Percentiles rank a stretch among this genome's conserved stretches.
These are phyloP conservation scores for Bremia lactucae DNA, from an alignment of 352 stramenopile species.

Conservation along the genomic window DNA sequence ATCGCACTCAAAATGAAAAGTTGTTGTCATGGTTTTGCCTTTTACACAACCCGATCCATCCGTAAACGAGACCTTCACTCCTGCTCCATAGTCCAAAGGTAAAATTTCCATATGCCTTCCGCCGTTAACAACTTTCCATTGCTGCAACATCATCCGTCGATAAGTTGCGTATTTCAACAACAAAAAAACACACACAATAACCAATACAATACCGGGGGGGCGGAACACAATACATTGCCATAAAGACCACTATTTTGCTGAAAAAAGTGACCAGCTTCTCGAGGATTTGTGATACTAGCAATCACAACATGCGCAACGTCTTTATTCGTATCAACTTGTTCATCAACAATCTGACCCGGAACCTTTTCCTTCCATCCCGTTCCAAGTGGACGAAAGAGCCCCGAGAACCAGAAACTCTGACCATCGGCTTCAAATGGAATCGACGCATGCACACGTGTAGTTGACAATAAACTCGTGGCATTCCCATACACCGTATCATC, in stretches of 20 bases:
- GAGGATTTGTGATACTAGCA: conserved; percentile 44
- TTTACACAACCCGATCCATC: conserved; percentile 40
- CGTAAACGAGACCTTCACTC: conserved; percentile 46
- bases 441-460: conserved; percentile 27
- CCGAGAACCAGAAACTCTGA: conserved; percentile 37
- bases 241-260: conserved; percentile 56
- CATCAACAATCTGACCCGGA: conserved; percentile 46
- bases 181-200: neutral
- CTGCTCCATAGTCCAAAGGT: conserved; percentile 38
- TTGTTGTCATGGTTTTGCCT: conserved; percentile 35
- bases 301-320: conserved; percentile 43
- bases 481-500: conserved; percentile 31
- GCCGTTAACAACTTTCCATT: conserved; percentile 59
- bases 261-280: conserved; percentile 53
- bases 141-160: conserved; percentile 20
- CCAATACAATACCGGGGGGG: conserved; percentile 33
- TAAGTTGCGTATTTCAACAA: conserved; percentile 2
- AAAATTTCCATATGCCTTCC: conserved; percentile 55
- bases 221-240: conserved; percentile 59
- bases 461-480: conserved; percentile 20
- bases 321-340: conserved; percentile 34
- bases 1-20: conserved; percentile 60
- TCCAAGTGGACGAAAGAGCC: conserved; percentile 53
- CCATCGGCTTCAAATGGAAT: conserved; percentile 38
- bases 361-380: conserved; percentile 40